Evolutionary conservation across 441 rosid genomes (phyloP).

Genomic region (Viola pubescens): DNA sequence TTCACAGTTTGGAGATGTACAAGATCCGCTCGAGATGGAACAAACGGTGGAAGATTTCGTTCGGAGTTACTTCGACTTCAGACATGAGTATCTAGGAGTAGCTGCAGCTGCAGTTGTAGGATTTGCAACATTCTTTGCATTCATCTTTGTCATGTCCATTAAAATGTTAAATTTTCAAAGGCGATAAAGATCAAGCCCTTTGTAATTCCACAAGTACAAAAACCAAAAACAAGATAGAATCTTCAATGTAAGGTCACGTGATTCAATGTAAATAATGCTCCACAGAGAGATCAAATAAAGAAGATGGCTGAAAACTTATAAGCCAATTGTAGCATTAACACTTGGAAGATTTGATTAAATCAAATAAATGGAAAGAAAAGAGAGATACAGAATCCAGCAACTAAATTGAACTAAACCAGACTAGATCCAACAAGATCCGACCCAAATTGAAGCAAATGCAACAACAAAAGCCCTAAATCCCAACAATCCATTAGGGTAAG

Average conservation of each 20-base stretch:
- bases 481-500: slow-evolving; percentile 18
- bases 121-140: slow-evolving; percentile 23
- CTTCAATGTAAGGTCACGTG: too few relatives aligned
- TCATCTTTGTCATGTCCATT: slow-evolving; percentile 24
- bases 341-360: not conserved
- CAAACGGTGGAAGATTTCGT: slow-evolving; percentile 23
- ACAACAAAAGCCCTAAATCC: slow-evolving; percentile 23
- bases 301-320: too few relatives aligned
- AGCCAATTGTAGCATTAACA: too few relatives aligned
- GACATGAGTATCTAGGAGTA: slow-evolving; percentile 31
- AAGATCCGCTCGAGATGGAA: slow-evolving; percentile 9
- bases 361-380: not conserved
- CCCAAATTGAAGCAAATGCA: slow-evolving; percentile 31
- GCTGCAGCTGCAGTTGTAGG: slow-evolving; percentile 27
- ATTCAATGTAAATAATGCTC: too few relatives aligned
- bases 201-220: too few relatives aligned
- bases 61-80: slow-evolving; percentile 23
- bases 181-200: slow-evolving; percentile 9
- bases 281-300: too few relatives aligned
- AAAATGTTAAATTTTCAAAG: slow-evolving; percentile 34
- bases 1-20: slow-evolving; percentile 35
- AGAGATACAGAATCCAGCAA: slow-evolving; percentile 1
- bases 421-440: slow-evolving; percentile 35
- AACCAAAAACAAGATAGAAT: not conserved
- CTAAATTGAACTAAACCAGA: not conserved